Conservation (phyloP, 2,329 filamentous ascomycete genomes). For the Trichoderma polysporum region DNA sequence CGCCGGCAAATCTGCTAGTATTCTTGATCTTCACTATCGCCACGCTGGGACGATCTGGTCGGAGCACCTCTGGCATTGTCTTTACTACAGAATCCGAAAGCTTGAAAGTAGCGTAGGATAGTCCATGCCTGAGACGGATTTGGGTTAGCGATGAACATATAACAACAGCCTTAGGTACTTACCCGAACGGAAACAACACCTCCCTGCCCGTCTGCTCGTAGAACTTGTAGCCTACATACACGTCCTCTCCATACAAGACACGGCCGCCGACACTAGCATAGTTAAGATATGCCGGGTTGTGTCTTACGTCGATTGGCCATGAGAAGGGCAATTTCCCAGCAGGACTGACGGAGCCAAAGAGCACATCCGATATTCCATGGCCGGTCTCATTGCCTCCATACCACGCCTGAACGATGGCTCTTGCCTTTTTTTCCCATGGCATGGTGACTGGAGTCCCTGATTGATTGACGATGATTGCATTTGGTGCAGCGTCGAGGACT, state of each 20-base stretch:
- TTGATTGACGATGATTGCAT: not conserved
- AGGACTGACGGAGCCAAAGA: not conserved
- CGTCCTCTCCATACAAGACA: slow-evolving; percentile 6
- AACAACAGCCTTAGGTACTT: not conserved
- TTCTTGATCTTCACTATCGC: not conserved
- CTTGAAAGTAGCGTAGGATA: not conserved
- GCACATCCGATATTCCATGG: not conserved
- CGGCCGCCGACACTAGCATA: slow-evolving; percentile 1
- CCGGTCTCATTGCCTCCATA: slow-evolving; percentile 5
- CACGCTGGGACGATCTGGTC: not conserved
- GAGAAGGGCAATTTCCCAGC: not conserved
- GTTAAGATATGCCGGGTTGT: slow-evolving; percentile 3
- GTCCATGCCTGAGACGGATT: not conserved
- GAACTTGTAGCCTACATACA: slow-evolving; percentile 5
- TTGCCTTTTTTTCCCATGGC: not conserved
- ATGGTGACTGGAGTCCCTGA: slow-evolving; percentile 3
- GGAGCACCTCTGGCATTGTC: not conserved
- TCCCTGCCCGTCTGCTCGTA: slow-evolving; percentile 3
- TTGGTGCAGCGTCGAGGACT: not conserved
- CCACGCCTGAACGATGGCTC: slow-evolving; percentile 1
- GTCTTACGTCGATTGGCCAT: not conserved
- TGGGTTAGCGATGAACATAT: not conserved
- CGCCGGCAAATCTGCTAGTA: not conserved
- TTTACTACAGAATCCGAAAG: not conserved
- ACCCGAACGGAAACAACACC: slow-evolving; percentile 6